These are phyloP conservation scores for Pseudevernia furfuracea DNA, from an alignment of 495 filamentous ascomycete species.

Conservation along the genomic window DNA sequence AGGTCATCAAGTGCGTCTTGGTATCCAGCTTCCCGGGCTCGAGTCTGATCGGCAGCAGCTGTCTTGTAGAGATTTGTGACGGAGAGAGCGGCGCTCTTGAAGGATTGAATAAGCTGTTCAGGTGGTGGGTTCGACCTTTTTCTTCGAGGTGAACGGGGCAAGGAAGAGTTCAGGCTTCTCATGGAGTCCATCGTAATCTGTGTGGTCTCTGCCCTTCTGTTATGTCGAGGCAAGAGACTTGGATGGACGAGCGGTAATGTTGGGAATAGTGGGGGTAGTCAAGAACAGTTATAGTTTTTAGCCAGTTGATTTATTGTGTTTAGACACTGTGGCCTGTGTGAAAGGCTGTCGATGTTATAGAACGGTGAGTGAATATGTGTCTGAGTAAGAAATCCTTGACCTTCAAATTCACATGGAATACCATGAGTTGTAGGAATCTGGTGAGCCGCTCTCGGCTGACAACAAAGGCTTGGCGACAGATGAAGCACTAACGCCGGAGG, in stretches of 20 bases:
- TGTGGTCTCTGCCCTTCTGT: neutral
- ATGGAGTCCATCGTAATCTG: conserved; percentile 59
- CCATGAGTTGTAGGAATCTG: neutral
- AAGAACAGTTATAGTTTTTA: neutral
- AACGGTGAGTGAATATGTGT: neutral
- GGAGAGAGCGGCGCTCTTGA: conserved; percentile 85
- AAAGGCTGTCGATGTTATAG: too few relatives aligned
- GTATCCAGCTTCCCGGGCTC: conserved; percentile 70
- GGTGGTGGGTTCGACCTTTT: conserved; percentile 52
- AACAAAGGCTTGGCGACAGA: conserved; percentile 2
- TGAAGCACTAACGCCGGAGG: conserved; percentile 8
- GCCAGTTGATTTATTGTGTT: neutral
- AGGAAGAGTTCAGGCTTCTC: conserved; percentile 62
- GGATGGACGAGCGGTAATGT: neutral
- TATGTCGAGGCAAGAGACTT: neutral
- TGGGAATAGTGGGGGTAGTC: neutral
- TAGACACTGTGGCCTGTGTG: neutral
- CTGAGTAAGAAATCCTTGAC: neutral
- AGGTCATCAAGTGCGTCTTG: conserved; percentile 92
- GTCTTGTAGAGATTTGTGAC: conserved; percentile 95
- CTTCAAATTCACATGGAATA: too few relatives aligned
- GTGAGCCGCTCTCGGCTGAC: conserved; percentile 7
- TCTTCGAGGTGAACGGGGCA: conserved; percentile 40
- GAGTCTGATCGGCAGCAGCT: conserved; percentile 66
- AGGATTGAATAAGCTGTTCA: conserved; percentile 77